Evolutionary conservation across 1,139 yeast species (phyloP), one percentile per base, ranked within the genome.

Genomic region (Petasospora fabianii): DNA sequence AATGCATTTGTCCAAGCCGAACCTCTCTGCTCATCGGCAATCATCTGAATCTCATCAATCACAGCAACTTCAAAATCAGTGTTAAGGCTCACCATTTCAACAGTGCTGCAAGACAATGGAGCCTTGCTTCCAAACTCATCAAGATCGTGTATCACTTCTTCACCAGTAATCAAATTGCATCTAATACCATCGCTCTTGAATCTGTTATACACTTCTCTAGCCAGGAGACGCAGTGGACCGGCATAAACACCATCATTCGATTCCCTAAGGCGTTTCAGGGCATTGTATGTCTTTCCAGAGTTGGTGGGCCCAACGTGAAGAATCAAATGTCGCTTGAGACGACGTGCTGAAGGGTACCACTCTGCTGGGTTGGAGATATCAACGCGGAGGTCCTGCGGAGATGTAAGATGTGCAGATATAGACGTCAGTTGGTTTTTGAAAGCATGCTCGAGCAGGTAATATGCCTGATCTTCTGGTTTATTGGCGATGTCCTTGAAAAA

Each of bases 281-380:
- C 96, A 35, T 77, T 74, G 56, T 85, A 84, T 0, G 98, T 92
- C 56, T 92, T 92, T n/a, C 99, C 99, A 51, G 94, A 81, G 59
- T 92, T 92, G 0, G 99, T 92, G 0, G 99, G 98, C 0, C 99
- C 99, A 15, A 92, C 87, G 59, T 92, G 99, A 78, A 94, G 75
- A 16, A 82, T 72, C 32, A 92, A 73, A 42, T 83, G 82, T 30
- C 99, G 69, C 48, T 78, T 80, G 68, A 88, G 69, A 47, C 80
- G 77, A 32, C 98, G 69, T 0, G 98, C 95, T 35, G 72, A 77
- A 0, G 98, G 96, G 54, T 72, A 92, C 94, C 96, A 85, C 57
- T 82, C 87, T 2, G 83, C 81, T 1, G 96, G 96, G 49, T 80
- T 75, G 3, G 77, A 68, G 17, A 81, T 68, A 49, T 80, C 84